These are phyloP conservation scores for Macadamia integrifolia DNA, from an alignment of 164 flowering plant species.

Conservation along the genomic window DNA sequence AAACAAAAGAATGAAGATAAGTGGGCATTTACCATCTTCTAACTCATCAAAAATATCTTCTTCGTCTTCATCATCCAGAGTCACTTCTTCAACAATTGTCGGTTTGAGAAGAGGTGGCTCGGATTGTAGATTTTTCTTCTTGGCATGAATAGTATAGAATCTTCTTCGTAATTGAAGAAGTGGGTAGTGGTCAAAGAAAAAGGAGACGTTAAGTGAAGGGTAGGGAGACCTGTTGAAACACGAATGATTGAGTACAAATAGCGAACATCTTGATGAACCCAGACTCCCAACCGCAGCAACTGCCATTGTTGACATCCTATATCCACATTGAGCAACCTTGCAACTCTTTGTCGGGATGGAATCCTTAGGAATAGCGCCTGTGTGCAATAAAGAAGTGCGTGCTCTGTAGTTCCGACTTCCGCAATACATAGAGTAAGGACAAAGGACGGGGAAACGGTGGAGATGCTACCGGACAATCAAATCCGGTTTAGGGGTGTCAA, in stretches of 20 bases:
- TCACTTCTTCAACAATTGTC: conserved; percentile 28
- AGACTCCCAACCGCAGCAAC: background rate
- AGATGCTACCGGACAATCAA: too few relatives aligned
- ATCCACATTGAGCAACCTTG: too few relatives aligned
- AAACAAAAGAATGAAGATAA: background rate
- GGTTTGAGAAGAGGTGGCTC: conserved; percentile 40
- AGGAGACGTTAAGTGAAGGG: background rate
- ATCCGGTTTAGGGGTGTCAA: too few relatives aligned
- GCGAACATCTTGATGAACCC: too few relatives aligned
- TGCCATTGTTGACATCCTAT: background rate
- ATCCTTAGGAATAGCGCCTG: too few relatives aligned
- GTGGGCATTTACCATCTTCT: conserved; percentile 32
- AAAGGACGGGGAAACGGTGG: too few relatives aligned
- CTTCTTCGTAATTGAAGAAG: conserved; percentile 7
- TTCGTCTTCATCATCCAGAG: conserved; percentile 25
- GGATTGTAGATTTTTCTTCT: conserved; percentile 29
- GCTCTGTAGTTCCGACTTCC: too few relatives aligned
- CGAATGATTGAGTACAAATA: too few relatives aligned
- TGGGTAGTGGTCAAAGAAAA: conserved; percentile 16
- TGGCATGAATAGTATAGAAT: conserved; percentile 21
- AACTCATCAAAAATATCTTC: conserved; percentile 32
- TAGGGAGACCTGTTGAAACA: conserved; percentile 1
- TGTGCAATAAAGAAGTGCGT: too few relatives aligned
- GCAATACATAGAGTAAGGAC: too few relatives aligned
- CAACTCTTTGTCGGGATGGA: too few relatives aligned